Evolutionary conservation across 164 flowering plant genomes (phyloP), one percentile per base, ranked within the genome.

Genomic region (Paratinospora sagittata): DNA sequence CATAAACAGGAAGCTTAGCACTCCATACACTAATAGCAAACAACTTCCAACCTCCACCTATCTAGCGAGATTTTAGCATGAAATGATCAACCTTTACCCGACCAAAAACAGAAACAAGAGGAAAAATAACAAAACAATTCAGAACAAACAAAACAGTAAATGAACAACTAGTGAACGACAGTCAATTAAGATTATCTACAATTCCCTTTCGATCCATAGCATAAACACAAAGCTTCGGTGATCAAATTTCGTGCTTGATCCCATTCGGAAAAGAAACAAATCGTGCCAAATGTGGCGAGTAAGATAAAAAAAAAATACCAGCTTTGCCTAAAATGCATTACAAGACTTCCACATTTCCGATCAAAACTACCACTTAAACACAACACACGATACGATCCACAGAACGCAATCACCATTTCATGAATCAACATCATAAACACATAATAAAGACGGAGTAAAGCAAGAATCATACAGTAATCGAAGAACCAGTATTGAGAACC

Each of bases 391-490:
- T 12, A 5, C 13, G 27, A 57, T 69, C 64, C 10, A 9, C 3
- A 57, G 0, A 27, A 14, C 3, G 9, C 21, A 34, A 21, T 21
- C 24, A 16, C 27, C 49, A 12, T 21, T 34, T n/a, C 16, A n/a
- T 58, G 16, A 11, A 69, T 36, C 65, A 17, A 41, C 58, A 67
- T 9, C 69, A 67, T 4, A 23, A 23, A 10, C 24, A 12, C 68
- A 37, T 11, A 33, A 13, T 8, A 9, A 45, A 23, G 57, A 11
- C 26, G 9, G 57, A 24, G 10, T 24, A 43, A 43, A 67, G n/a
- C 33, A 9, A 55, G 43, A 24, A 19, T 9, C 78, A 65, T 76
- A 84, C 88, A 69, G 81, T 83, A n/a, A n/a, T n/a, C n/a, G n/a
- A n/a, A n/a, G n/a, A n/a, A n/a, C n/a, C n/a, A n/a, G n/a, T n/a